Conservation (phyloP, 768 basidiomycete species). For the Leccinum arenicola region DNA sequence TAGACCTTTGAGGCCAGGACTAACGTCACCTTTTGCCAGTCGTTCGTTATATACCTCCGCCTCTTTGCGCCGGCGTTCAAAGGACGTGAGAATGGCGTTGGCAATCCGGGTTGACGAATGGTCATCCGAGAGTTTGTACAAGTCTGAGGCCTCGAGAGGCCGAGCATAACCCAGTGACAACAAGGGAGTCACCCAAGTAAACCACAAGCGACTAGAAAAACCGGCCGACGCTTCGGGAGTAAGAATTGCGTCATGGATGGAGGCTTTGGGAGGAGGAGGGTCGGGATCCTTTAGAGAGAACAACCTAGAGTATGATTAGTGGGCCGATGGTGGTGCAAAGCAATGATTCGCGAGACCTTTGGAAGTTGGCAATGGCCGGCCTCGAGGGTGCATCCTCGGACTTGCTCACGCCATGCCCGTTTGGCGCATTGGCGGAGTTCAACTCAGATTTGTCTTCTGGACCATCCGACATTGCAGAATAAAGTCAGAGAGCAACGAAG, state of each 20-base stretch:
- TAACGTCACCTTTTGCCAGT: constrained; percentile 62
- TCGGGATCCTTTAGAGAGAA: constrained; percentile 15
- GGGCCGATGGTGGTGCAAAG: not conserved
- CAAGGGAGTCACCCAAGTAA: constrained; percentile 73
- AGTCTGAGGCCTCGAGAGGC: constrained; percentile 75
- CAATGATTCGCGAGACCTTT: not conserved
- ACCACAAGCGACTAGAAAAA: constrained; percentile 59
- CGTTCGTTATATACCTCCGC: constrained; percentile 71
- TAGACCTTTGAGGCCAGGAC: constrained; percentile 49
- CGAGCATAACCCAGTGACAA: constrained; percentile 74
- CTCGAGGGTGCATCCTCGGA: not conserved
- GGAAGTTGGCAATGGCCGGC: not conserved
- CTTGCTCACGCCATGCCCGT: not conserved
- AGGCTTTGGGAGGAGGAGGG: constrained; percentile 43
- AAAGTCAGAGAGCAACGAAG: not conserved
- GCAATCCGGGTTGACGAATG: constrained; percentile 61
- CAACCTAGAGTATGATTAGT: constrained; percentile 5
- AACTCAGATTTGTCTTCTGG: constrained; percentile 1
- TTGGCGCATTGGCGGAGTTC: not conserved
- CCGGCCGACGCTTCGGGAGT: constrained; percentile 68
- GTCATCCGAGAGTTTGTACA: constrained; percentile 72
- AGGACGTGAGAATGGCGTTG: constrained; percentile 59
- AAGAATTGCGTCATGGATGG: constrained; percentile 56
- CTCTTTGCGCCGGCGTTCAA: constrained; percentile 50
- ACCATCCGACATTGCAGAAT: constrained; percentile 3